Conservation (phyloP, 2,329 filamentous ascomycete species). For the Alternaria alternata region DNA sequence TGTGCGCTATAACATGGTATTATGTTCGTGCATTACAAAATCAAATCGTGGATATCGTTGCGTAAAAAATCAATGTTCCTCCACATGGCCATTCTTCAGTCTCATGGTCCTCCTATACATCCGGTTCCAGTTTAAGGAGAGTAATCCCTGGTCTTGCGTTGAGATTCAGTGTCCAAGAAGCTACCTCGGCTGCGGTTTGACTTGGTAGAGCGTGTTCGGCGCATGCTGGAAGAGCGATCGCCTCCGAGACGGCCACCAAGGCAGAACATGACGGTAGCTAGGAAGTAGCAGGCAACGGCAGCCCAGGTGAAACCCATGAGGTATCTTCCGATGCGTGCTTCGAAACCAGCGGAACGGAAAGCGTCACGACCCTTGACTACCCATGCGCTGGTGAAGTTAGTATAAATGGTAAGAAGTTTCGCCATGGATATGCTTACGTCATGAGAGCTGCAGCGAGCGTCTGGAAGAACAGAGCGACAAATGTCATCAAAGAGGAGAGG, state of each 20-base stretch:
- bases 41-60: conserved; percentile 34
- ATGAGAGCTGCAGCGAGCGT: conserved; percentile 73
- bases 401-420: conserved; percentile 5
- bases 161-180: conserved; percentile 64
- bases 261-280: conserved; percentile 74
- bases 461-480: conserved; percentile 73
- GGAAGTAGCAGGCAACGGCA: conserved; percentile 70
- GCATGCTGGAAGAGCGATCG: conserved; percentile 49
- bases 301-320: conserved; percentile 82
- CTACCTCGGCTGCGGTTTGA: conserved; percentile 55
- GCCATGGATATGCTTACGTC: conserved; percentile 66
- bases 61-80: background rate
- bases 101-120: background rate
- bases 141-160: conserved; percentile 41
- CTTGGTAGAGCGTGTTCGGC: conserved; percentile 60
- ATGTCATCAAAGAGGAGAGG: conserved; percentile 66
- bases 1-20: background rate
- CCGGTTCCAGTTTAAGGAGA: background rate
- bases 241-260: conserved; percentile 63
- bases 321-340: conserved; percentile 69
- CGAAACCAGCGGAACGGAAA: conserved; percentile 65
- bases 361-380: conserved; percentile 75
- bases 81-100: background rate
- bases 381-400: conserved; percentile 59
- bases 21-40: conserved; percentile 15